phyloP scores from a whole-genome alignment of 2,329 filamentous ascomycete species.

The Apiospora phragmitis region DNA sequence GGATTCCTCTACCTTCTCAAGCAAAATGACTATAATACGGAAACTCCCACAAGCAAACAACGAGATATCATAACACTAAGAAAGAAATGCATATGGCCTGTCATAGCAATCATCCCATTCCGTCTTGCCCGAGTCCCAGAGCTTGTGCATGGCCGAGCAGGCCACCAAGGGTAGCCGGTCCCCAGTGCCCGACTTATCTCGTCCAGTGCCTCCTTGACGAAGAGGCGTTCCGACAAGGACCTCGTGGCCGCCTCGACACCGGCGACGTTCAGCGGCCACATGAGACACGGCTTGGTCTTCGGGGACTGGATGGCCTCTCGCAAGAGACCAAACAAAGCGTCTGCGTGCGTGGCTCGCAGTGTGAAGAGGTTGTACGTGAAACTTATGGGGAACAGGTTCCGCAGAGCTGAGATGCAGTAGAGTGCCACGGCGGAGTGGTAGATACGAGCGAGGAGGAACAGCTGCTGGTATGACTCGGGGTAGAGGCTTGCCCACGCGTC shows the following conservation, averaged over 20 bases:
- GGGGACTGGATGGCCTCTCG: conserved; percentile 18
- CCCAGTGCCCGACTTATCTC: conserved; percentile 26
- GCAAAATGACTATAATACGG: too few relatives aligned
- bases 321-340: conserved; percentile 25
- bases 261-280: conserved; percentile 36
- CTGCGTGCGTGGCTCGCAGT: conserved; percentile 15
- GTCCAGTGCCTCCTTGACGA: conserved; percentile 26
- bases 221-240: conserved; percentile 24
- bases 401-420: conserved; percentile 30
- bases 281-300: conserved; percentile 24
- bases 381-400: conserved; percentile 27
- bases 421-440: conserved; percentile 32
- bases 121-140: conserved; percentile 32
- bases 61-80: conserved; percentile 14
- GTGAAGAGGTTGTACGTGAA: conserved; percentile 13
- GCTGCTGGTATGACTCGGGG: conserved; percentile 22
- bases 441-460: conserved; percentile 31
- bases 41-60: neutral
- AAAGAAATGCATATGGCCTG: conserved; percentile 27
- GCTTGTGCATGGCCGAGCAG: conserved; percentile 27
- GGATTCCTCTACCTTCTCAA: too few relatives aligned
- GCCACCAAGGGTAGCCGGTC: conserved; percentile 28
- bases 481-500: conserved; percentile 26
- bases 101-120: conserved; percentile 39
- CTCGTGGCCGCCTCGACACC: conserved; percentile 29